Percentiles rank a stretch among this genome's conserved stretches.
Conservation (phyloP, 768 basidiomycete species). For the Psilocybe cyanescens region DNA sequence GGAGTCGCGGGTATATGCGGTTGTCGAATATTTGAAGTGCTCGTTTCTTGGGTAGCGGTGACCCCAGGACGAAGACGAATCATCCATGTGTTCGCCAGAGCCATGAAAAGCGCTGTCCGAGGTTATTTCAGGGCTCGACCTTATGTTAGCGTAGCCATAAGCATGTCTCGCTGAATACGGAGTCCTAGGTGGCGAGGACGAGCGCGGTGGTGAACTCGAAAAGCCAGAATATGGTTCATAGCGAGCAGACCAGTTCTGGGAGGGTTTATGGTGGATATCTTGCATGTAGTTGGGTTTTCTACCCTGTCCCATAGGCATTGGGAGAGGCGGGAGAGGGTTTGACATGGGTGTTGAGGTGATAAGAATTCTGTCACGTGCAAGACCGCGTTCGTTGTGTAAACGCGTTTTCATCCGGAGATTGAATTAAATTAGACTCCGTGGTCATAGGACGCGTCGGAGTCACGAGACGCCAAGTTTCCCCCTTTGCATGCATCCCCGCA, state of each 20-base stretch:
- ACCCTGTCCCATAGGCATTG: slow-evolving; percentile 23
- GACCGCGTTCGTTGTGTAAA: slow-evolving; percentile 40
- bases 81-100: slow-evolving; percentile 27
- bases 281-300: slow-evolving; percentile 23
- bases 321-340: slow-evolving; percentile 31
- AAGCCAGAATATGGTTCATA: slow-evolving; percentile 24
- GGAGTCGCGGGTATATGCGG: slow-evolving; percentile 28
- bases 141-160: slow-evolving; percentile 34
- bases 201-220: slow-evolving; percentile 38
- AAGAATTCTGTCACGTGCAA: slow-evolving; percentile 46
- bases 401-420: slow-evolving; percentile 47
- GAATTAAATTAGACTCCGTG: slow-evolving; percentile 29
- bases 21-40: slow-evolving; percentile 18
- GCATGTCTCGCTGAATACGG: slow-evolving; percentile 32
- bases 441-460: slow-evolving; percentile 35
- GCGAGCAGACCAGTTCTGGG: slow-evolving; percentile 20
- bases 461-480: slow-evolving; percentile 26
- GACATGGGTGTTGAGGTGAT: slow-evolving; percentile 51
- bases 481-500: not conserved
- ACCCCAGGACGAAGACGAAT: slow-evolving; percentile 30
- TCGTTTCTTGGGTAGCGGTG: slow-evolving; percentile 21
- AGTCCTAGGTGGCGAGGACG: slow-evolving; percentile 44
- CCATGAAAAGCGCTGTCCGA: slow-evolving; percentile 25
- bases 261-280: slow-evolving; percentile 20
- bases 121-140: slow-evolving; percentile 38